Evolutionary conservation across 2,329 filamentous ascomycete species (phyloP).

Genomic region (Chlorencoelia australis): DNA sequence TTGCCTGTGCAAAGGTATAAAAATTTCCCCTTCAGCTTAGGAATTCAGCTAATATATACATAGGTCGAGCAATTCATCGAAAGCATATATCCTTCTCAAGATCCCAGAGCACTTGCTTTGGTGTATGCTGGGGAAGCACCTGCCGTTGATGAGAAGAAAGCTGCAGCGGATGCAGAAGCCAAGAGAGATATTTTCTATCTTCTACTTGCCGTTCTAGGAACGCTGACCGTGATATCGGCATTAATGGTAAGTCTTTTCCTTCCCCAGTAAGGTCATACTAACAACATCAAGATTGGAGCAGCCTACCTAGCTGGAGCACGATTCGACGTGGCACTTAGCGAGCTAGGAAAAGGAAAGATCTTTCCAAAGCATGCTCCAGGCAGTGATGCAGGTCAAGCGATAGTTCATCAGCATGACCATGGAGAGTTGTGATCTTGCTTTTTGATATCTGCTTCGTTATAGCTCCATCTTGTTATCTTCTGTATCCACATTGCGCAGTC

Average conservation of each 20-base stretch:
- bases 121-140: conserved; percentile 28
- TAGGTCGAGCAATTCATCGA: conserved; percentile 97
- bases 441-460: no score
- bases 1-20: conserved; percentile 81
- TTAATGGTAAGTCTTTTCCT: conserved; percentile 58
- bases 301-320: conserved; percentile 76
- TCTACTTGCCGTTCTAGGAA: conserved; percentile 52
- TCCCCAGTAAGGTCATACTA: conserved; percentile 13
- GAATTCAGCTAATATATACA: no score
- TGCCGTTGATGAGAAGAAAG: conserved; percentile 31
- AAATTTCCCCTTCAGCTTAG: no score
- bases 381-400: conserved; percentile 17
- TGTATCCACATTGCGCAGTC: no score
- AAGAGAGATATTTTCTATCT: conserved; percentile 51
- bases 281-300: conserved; percentile 50
- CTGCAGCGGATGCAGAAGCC: conserved; percentile 47
- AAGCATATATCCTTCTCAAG: conserved; percentile 78
- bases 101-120: conserved; percentile 48
- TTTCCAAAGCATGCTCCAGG: conserved; percentile 21
- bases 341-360: conserved; percentile 39
- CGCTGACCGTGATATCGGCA: conserved; percentile 60
- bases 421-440: conserved; percentile 18
- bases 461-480: no score
- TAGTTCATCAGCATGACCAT: conserved; percentile 23
- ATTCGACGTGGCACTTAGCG: conserved; percentile 60